phyloP scores from a whole-genome alignment of 805 yeast species.

The Suhomyces sp. region DNA sequence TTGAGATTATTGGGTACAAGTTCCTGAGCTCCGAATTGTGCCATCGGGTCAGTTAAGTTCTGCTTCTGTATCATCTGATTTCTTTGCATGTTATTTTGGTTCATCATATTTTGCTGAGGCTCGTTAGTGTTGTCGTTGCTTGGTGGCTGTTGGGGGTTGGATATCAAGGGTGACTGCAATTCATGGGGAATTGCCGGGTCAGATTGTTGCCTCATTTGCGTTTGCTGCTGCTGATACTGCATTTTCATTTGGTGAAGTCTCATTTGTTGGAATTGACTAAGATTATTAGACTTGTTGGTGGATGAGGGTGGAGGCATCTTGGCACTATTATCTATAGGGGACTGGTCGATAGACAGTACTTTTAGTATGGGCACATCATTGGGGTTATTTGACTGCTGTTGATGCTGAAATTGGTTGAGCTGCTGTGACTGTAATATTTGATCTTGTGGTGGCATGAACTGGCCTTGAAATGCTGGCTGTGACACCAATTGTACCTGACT shows the following conservation, averaged over 20 bases:
- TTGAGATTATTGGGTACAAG: neutral
- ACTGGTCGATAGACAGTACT: neutral
- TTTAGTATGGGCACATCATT: neutral
- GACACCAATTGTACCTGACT: slow-evolving; percentile 3
- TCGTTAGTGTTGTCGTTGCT: slow-evolving; percentile 13
- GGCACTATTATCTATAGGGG: neutral
- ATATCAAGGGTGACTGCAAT: slow-evolving; percentile 6
- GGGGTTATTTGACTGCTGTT: slow-evolving; percentile 4
- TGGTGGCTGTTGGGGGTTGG: slow-evolving; percentile 2
- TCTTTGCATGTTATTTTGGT: slow-evolving; percentile 15
- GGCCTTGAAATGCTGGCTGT: slow-evolving; percentile 5
- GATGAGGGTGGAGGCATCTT: slow-evolving; percentile 1
- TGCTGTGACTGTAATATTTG: slow-evolving; percentile 8
- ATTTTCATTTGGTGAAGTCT: slow-evolving; percentile 15
- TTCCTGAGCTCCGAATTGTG: neutral
- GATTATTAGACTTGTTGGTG: slow-evolving; percentile 1
- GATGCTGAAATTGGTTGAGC: slow-evolving; percentile 10
- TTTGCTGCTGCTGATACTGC: slow-evolving; percentile 12
- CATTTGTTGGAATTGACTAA: slow-evolving; percentile 14
- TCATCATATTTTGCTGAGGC: slow-evolving; percentile 20
- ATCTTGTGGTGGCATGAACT: neutral
- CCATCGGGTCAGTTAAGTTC: slow-evolving; percentile 4
- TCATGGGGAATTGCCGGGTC: neutral
- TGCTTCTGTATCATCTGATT: slow-evolving; percentile 12
- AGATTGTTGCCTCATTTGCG: slow-evolving; percentile 1